Base-by-base conservation (phyloP, 2,329 filamentous ascomycete genomes). In the Clonostachys sp. region DNA sequence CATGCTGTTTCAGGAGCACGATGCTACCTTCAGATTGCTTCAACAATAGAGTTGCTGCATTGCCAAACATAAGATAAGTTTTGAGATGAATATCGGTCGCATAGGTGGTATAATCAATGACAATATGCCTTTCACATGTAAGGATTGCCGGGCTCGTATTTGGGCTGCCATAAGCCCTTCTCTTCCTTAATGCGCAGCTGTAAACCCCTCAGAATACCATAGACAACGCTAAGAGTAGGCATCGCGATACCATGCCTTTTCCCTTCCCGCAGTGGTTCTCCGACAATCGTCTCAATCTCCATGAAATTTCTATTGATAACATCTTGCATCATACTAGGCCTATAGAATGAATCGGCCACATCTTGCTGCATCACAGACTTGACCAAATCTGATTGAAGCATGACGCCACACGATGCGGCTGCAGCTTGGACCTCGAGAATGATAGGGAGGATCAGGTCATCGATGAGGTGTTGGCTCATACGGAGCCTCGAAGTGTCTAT, bases 311-410 rank as follows among this genome's bases (percentile, higher is more conserved):
- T 54, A 52, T 80, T 80, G 35, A 67, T 61, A 8, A 71, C 60
- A 58, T 83, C 79, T 49, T 74, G 70, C 14, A 70, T 63, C 78
- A 81, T 81, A 52, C 75, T 79, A 1, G 77, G 79, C 51, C 67
- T 65, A 51, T 77, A 67, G 39, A 69, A 73, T 41, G 70, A 68
- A 42, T 73, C 70, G 18, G 73, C 59, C 1, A 75, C 73, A 61
- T 82, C 76, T 39, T 66, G 57, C 30, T 68, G 58, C 39, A 83
- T 73, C 52, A 73, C 68, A 5, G 56, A 51, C 16, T 76, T 66
- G 16, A 72, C 64, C 4, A 77, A 55, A 9, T 68, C 70, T 0
- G 67, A 65, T 0, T 63, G 66, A 5, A 81, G 57, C 0, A 35
- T 57, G 5, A 71, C 60, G 0, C 76, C 75, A 5, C 54, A 59